Base-by-base conservation (phyloP, 495 filamentous ascomycete genomes). In the Xylaria flabelliformis region DNA sequence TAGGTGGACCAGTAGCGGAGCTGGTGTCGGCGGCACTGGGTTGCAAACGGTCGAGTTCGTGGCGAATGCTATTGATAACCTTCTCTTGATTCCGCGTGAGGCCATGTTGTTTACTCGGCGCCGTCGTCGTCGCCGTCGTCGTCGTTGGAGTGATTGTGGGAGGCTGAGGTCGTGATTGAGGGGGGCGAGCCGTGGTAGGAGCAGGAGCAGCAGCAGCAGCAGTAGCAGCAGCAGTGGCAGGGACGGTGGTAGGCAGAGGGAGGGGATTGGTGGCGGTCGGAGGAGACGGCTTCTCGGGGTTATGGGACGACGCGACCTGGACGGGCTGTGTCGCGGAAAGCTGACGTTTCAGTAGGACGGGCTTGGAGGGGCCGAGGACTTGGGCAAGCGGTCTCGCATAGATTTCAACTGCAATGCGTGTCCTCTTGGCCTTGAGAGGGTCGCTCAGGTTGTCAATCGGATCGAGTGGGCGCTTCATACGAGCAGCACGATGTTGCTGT, bases 11-110 rank as follows among this genome's bases (percentile, higher is more conserved):
- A 79, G 70, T 86, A 29, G 82, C 82, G 69, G 82, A 83, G 72
- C 76, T 82, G 26, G 80, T 77, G 72, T 86, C 83, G 12, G 76
- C 82, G 42, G 67, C 70, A 75, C 64, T 79, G 9, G 84, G 83
- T 68, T 87, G 83, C 72, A 88, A 71, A 36, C 80, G 74, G 65
- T 83, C 80, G 59, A 87, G 76, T 75, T 88, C 86, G 74, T 88
- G 85, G 71, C 82, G 85, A 44, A 88, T 81, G 68, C 86, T 86
- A 83, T 87, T 85, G 65, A 78, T 80, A 36, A 83, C 84, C 72
- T 86, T 86, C 67, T 80, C 80, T 66, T 83, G 80, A 69, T 86
- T 82, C 74, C 81, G 82, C 76, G 84, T 85, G 9, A 79, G 76
- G 51, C 50, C 51, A 64, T 76, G 32, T 67, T 76, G 74, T 74